Evolutionary conservation across 176 grass and related monocot genomes (phyloP), one percentile per base, ranked within the genome.

Genomic region (Triticum dicoccoides): DNA sequence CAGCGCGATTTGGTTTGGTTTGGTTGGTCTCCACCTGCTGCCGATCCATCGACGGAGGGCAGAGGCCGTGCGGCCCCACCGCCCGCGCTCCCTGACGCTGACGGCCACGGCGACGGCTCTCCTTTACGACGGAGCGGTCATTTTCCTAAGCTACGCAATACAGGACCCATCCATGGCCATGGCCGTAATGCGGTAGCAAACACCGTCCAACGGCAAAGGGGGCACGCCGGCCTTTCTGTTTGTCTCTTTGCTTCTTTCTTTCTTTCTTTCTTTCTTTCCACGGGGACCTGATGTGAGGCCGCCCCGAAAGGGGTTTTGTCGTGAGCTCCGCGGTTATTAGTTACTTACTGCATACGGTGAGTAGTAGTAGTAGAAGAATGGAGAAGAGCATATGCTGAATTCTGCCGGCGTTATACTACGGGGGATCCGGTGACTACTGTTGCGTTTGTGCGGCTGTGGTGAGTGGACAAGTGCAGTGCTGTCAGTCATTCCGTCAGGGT

Each of bases 201-300:
- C 79, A 54, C 65, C 49, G 49, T 17, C 49, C 70, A 69, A 65
- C 68, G 67, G 15, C 73, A 49, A 78, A 76, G 63, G 70, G 10
- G 49, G 73, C 65, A 32, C 69, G 80, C 81, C 63, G 29, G n/a
- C 79, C 71, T 27, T 76, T 82, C 29, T 79, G 73, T 76, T 76
- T 68, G 33, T 39, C 8, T 4, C 24, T 73, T 67, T 86, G 81
- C 34, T 69, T 45, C 9, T 61, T 77, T 69, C 4, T 11, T 44
- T 41, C 9, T 73, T 39, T 5, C 66, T 73, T 39, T 5, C 66
- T 80, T 29, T 24, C 67, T 87, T 25, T 80, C 42, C 51, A 17
- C 29, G 8, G 67, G 42, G 41, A 23, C 8, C 30, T 27, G 69
- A 33, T 23, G 42, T 25, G 66, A 27, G 9, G 27, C 29, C 8